Conservation (phyloP, 257 asterid species). For the Nicotiana undulata region DNA sequence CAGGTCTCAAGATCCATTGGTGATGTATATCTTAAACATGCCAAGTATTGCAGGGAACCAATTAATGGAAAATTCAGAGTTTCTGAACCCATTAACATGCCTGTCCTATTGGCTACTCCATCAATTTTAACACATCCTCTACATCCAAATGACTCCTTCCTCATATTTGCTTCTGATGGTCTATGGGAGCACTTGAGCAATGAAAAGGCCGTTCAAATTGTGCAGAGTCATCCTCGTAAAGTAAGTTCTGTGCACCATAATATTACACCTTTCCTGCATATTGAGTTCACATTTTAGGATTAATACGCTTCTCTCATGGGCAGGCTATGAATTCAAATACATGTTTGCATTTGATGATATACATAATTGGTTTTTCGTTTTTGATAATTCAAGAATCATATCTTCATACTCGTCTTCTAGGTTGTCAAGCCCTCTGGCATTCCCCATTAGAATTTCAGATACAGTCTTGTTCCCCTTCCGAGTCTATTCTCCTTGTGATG, state of each 20-base stretch:
- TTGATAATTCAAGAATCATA: background rate
- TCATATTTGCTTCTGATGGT: conserved; percentile 36
- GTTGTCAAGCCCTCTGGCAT: background rate
- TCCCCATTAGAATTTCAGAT: background rate
- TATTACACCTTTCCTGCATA: background rate
- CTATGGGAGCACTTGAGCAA: conserved; percentile 39
- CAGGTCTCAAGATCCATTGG: conserved; percentile 39
- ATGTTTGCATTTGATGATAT: background rate
- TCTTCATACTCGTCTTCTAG: background rate
- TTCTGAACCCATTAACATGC: conserved; percentile 26
- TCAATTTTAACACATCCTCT: conserved; percentile 24
- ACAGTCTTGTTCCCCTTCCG: background rate
- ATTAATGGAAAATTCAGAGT: conserved; percentile 25
- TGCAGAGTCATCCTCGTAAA: conserved; percentile 22
- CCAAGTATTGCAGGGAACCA: conserved; percentile 24
- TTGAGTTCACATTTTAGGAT: background rate
- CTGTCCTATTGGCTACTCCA: conserved; percentile 29
- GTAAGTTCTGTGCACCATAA: conserved; percentile 16
- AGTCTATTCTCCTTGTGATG: background rate
- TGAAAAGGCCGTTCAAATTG: conserved; percentile 30
- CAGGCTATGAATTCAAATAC: background rate
- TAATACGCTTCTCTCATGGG: background rate
- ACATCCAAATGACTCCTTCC: conserved; percentile 31
- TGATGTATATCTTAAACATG: conserved; percentile 30
- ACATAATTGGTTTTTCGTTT: background rate